A percentile compares a stretch with the other conserved stretches of the same genome.
phyloP scores from a whole-genome alignment of 1,139 yeast species.

The Magnusiomyces magnusii region DNA sequence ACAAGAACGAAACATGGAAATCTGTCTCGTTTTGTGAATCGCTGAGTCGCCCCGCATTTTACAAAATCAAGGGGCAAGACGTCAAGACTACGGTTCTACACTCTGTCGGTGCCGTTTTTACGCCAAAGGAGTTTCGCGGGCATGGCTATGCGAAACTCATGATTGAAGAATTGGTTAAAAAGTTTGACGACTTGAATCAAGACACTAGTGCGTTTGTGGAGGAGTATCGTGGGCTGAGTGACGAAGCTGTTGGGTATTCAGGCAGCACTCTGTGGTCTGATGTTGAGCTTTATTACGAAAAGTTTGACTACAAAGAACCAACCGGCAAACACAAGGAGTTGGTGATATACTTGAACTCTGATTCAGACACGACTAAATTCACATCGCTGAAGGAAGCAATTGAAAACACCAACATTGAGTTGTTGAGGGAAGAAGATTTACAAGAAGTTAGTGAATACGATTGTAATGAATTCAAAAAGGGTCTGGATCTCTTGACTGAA shows the following conservation, averaged over 20 bases:
- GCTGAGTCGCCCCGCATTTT: conserved; percentile 35
- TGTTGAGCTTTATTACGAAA: conserved; percentile 57
- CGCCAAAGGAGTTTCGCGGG: conserved; percentile 50
- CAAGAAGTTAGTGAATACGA: not conserved
- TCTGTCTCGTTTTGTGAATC: conserved; percentile 12
- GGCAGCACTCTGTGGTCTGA: conserved; percentile 50
- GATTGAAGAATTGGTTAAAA: conserved; percentile 38
- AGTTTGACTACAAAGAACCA: conserved; percentile 43
- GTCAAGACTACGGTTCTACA: conserved; percentile 34
- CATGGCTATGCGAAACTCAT: conserved; percentile 57
- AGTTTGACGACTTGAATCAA: conserved; percentile 33
- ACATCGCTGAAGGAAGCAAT: not conserved
- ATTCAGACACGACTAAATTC: not conserved
- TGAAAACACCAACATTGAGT: not conserved
- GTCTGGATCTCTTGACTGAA: conserved; percentile 29
- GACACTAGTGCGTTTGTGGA: not conserved
- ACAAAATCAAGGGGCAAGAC: conserved; percentile 24
- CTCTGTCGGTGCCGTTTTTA: conserved; percentile 60
- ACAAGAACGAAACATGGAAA: conserved; percentile 8
- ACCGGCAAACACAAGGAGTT: not conserved
- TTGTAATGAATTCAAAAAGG: conserved; percentile 18
- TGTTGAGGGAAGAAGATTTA: conserved; percentile 1
- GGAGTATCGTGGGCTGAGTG: not conserved
- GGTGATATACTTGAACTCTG: not conserved
- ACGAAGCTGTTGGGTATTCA: not conserved